Conservation (phyloP, 139 green algal species). For the Micractinium conductrix region DNA sequence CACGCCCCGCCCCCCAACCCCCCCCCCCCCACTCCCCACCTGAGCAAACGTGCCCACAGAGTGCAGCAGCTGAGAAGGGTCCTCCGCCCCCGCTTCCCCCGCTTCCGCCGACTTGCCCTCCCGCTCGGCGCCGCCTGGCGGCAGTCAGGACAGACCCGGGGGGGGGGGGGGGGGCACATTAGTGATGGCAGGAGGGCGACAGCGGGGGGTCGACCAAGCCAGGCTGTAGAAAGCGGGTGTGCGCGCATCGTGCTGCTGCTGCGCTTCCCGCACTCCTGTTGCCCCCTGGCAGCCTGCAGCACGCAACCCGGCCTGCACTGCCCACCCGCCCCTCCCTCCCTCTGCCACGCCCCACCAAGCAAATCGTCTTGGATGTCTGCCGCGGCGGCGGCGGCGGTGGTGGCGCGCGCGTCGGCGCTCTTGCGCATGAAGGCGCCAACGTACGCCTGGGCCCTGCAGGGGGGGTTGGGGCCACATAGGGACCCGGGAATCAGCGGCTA, state of each 20-base stretch:
- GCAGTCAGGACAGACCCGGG: too few relatives aligned
- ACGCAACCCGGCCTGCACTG: too few relatives aligned
- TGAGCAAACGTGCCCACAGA: conserved; percentile 87
- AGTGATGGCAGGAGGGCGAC: too few relatives aligned
- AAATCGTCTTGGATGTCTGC: conserved; percentile 6
- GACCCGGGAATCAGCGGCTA: too few relatives aligned
- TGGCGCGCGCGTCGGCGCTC: not conserved
- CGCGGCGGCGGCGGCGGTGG: not conserved
- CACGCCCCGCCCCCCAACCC: too few relatives aligned
- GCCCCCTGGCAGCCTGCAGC: not conserved
- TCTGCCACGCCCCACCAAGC: conserved; percentile 28
- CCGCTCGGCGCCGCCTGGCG: not conserved
- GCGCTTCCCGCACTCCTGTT: too few relatives aligned
- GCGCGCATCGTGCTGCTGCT: too few relatives aligned
- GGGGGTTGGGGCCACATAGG: too few relatives aligned
- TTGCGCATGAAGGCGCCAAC: conserved; percentile 90
- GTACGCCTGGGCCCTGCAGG: conserved; percentile 84
- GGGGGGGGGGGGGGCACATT: too few relatives aligned
- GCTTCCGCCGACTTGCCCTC: not conserved
- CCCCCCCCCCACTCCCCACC: conserved; percentile 56
- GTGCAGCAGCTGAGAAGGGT: conserved; percentile 63
- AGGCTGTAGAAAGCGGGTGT: too few relatives aligned
- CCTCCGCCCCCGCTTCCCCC: not conserved
- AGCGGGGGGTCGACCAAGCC: too few relatives aligned
- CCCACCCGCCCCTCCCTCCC: too few relatives aligned